Evolutionary conservation across 495 filamentous ascomycete genomes (phyloP).

Genomic region (Xylaria castorea): DNA sequence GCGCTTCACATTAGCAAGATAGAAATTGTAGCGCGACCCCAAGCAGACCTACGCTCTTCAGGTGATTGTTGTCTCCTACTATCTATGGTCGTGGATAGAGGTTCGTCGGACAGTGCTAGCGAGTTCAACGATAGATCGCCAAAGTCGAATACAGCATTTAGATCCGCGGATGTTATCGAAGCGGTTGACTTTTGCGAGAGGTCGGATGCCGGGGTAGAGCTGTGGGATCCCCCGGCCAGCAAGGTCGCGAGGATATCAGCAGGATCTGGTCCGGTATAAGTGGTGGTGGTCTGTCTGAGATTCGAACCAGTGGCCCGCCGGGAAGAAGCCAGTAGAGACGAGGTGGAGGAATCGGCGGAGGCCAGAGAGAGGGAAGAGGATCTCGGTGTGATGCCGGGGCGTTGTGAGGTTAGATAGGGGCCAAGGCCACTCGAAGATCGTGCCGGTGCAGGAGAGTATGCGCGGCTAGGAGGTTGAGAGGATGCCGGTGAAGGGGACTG

Average conservation of each 20-base stretch:
- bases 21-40: conserved; percentile 1
- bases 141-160: conserved; percentile 74
- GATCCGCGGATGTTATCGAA: conserved; percentile 50
- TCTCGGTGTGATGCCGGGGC: conserved; percentile 67
- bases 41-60: conserved; percentile 70
- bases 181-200: conserved; percentile 13
- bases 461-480: conserved; percentile 62
- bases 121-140: conserved; percentile 74
- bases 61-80: conserved; percentile 69
- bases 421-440: conserved; percentile 64
- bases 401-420: conserved; percentile 57
- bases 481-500: conserved; percentile 68
- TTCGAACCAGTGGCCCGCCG: conserved; percentile 70
- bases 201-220: background rate
- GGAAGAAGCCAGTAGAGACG: conserved; percentile 69
- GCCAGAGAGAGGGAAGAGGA: conserved; percentile 69
- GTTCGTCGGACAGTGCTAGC: conserved; percentile 61
- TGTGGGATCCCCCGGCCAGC: conserved; percentile 58
- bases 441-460: conserved; percentile 73
- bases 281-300: conserved; percentile 63
- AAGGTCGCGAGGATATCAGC: conserved; percentile 74
- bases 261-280: conserved; percentile 69
- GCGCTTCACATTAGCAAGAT: conserved; percentile 28
- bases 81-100: conserved; percentile 47
- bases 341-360: conserved; percentile 71